Evolutionary conservation across 306 rosid genomes (phyloP).

Genomic region (Dalbergia cochinchinensis): DNA sequence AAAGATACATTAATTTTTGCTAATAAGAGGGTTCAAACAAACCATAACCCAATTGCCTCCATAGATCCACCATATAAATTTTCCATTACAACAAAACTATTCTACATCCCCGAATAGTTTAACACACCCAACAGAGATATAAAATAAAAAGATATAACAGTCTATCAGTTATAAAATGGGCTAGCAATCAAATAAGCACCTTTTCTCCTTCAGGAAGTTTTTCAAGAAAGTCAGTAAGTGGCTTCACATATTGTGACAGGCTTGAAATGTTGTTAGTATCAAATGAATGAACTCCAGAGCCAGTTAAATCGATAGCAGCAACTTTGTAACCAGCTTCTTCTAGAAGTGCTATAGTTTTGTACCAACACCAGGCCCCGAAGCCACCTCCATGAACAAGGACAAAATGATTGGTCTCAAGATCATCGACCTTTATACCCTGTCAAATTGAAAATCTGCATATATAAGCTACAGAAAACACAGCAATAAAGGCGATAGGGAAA

Average conservation of each 20-base stretch:
- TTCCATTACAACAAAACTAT: neutral
- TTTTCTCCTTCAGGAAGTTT: conserved; percentile 80
- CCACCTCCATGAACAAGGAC: conserved; percentile 99
- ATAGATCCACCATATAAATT: neutral
- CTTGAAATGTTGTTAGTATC: conserved; percentile 77
- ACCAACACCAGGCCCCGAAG: conserved; percentile 99
- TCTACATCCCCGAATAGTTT: conserved; percentile 13
- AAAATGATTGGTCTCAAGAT: conserved; percentile 84
- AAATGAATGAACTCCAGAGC: conserved; percentile 86
- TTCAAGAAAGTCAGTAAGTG: conserved; percentile 79
- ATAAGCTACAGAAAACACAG: conserved; percentile 39
- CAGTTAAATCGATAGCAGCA: conserved; percentile 88
- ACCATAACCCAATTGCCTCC: neutral
- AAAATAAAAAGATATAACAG: conserved; percentile 11
- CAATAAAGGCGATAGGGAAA: conserved; percentile 7
- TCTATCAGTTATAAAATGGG: conserved; percentile 2
- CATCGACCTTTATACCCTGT: conserved; percentile 82
- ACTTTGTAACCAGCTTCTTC: conserved; percentile 92
- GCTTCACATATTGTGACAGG: conserved; percentile 86
- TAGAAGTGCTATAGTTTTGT: conserved; percentile 93
- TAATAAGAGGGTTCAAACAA: neutral
- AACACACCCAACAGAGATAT: neutral
- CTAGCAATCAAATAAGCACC: conserved; percentile 55
- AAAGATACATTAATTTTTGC: neutral
- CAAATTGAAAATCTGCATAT: conserved; percentile 34